phyloP scores from a whole-genome alignment of 2,329 filamentous ascomycete species.

The Trichoderma harzianum region DNA sequence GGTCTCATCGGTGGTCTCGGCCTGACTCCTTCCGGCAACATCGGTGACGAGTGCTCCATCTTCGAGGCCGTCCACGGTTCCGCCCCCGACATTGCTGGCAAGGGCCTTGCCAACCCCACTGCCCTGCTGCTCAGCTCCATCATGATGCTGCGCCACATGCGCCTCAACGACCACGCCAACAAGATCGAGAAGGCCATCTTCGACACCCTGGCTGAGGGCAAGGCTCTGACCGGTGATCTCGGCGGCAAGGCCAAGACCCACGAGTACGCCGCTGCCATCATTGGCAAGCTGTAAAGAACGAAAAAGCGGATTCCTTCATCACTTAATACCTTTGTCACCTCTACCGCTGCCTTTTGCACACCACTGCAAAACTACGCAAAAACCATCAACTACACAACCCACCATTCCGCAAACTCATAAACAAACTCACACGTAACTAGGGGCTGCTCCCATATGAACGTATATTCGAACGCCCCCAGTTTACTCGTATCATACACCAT shows the following conservation, averaged over 20 bases:
- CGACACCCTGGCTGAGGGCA: constrained; percentile 91
- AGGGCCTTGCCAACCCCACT: constrained; percentile 95
- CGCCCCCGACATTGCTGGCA: constrained; percentile 92
- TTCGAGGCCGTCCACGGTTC: constrained; percentile 99
- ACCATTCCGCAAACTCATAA: neutral
- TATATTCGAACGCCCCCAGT: neutral
- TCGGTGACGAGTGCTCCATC: constrained; percentile 98
- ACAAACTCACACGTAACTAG: neutral
- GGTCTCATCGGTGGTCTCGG: constrained; percentile 97
- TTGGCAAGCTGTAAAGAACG: constrained; percentile 57
- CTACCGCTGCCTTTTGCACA: neutral
- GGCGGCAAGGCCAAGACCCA: constrained; percentile 94
- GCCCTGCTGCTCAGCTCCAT: constrained; percentile 92
- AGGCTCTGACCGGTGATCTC: constrained; percentile 91
- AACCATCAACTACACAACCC: neutral
- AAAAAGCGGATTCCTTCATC: neutral
- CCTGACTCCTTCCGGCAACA: constrained; percentile 96
- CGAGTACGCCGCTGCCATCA: constrained; percentile 92
- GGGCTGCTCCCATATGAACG: neutral
- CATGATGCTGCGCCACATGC: constrained; percentile 99
- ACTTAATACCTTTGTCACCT: constrained; percentile 2
- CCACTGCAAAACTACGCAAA: neutral
- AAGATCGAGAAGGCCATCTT: constrained; percentile 95
- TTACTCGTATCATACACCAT: neutral
- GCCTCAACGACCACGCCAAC: constrained; percentile 75